These are phyloP conservation scores for Russula sp. DNA, from an alignment of 768 basidiomycete genomes.

Conservation along the genomic window DNA sequence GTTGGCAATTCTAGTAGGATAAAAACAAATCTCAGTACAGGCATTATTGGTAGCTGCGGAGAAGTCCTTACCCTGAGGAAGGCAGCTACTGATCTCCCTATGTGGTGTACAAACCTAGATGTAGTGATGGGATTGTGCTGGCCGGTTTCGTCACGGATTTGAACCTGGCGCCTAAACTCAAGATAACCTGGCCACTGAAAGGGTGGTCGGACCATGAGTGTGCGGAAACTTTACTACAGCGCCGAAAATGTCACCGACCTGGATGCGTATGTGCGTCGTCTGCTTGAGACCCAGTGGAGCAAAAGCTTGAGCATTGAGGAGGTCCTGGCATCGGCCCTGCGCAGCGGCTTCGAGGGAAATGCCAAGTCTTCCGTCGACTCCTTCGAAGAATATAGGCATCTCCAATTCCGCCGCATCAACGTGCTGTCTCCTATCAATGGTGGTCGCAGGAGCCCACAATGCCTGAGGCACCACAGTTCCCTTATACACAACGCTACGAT, in stretches of 20 bases:
- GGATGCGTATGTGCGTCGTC: neutral
- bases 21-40: neutral
- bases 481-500: neutral
- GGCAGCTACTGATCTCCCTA: slow-evolving; percentile 5
- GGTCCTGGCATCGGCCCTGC: neutral
- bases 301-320: neutral
- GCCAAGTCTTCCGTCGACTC: neutral
- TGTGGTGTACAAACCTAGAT: neutral
- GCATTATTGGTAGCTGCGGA: neutral
- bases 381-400: slow-evolving; percentile 1
- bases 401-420: slow-evolving; percentile 3
- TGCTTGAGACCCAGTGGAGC: neutral
- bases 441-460: neutral
- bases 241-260: neutral
- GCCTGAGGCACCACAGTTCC: slow-evolving; percentile 14
- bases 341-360: slow-evolving; percentile 3
- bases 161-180: neutral
- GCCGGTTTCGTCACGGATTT: slow-evolving; percentile 1
- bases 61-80: slow-evolving; percentile 1
- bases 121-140: slow-evolving; percentile 2
- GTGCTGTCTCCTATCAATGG: neutral
- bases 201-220: neutral
- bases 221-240: neutral
- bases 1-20: neutral
- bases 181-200: slow-evolving; percentile 11